Evolutionary conservation across 306 rosid genomes (phyloP), one percentile per base, ranked within the genome.

Genomic region (Cicer arietinum): DNA sequence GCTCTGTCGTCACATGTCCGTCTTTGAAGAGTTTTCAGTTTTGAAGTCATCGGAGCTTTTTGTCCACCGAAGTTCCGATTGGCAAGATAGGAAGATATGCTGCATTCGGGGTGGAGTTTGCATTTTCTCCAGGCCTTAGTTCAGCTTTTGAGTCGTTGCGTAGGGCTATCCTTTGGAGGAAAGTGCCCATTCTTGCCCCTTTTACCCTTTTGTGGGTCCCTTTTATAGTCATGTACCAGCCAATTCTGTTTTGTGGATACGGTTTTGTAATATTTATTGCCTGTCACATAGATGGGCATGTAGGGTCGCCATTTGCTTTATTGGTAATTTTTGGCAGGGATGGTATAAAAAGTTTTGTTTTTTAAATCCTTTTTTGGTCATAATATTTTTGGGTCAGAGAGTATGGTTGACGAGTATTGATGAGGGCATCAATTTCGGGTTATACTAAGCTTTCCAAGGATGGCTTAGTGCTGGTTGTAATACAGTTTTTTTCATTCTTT

Each of bases 231-330:
- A 39, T 58, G 54, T 35, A 40, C 56, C 56, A 57, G 56, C 73
- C 60, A 62, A 45, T 76, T 59, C 1, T 69, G 73, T 78, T 78
- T 56, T 67, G 18, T 48, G 78, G 74, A 75, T 77, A 77, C 71
- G 54, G 61, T 74, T 80, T 54, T 79, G 71, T 80, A 84, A 69
- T 69, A 76, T 83, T 73, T 71, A 17, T 58, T 40, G 68, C 88
- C 83, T 17, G 81, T 87, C 72, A 68, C 75, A 50, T 82, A 86
- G 87, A 86, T 39, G 73, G 88, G 85, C 18, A 45, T 59, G 70
- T 80, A 78, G 82, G 85, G 83, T 80, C 66, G 71, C 57, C 84
- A 79, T 78, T 85, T 76, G 79, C 58, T 83, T 84, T 70, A 76
- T 77, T 67, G 85, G 77, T 86, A 67, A 47, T 84, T 85, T 80